A percentile compares a stretch with the other conserved stretches of the same genome.
Conservation (phyloP, 1,139 yeast species). For the Debaryomyces psychrophilus region DNA sequence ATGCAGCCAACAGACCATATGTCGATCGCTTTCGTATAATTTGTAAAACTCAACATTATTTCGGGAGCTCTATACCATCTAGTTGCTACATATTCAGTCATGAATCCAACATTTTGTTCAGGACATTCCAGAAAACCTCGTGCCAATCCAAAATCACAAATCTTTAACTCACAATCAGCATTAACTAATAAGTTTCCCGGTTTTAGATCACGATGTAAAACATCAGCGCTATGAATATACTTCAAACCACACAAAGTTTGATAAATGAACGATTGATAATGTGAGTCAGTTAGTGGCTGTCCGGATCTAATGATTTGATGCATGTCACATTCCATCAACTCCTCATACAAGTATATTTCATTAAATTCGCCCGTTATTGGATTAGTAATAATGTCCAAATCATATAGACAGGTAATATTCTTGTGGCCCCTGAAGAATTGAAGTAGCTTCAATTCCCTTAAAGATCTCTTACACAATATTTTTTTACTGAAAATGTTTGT, state of each 20-base stretch:
- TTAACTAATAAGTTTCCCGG: conserved; percentile 87
- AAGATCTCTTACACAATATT: conserved; percentile 84
- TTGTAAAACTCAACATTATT: conserved; percentile 89
- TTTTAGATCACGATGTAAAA: conserved; percentile 82
- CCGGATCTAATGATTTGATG: conserved; percentile 94
- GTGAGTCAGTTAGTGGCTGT: conserved; percentile 93
- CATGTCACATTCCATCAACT: conserved; percentile 97
- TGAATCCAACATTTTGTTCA: conserved; percentile 79
- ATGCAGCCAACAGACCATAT: conserved; percentile 98
- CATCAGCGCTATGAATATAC: conserved; percentile 84
- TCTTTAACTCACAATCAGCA: conserved; percentile 89
- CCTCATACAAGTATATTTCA: conserved; percentile 91
- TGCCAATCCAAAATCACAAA: conserved; percentile 90
- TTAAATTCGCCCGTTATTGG: conserved; percentile 71
- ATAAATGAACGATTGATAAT: conserved; percentile 88
- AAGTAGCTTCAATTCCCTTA: conserved; percentile 83
- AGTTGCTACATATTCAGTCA: conserved; percentile 98
- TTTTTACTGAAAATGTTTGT: conserved; percentile 89
- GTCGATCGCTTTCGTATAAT: conserved; percentile 94
- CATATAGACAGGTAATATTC: conserved; percentile 91
- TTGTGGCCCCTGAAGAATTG: conserved; percentile 92
- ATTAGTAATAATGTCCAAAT: conserved; percentile 87
- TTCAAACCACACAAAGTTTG: conserved; percentile 93
- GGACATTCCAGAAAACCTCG: conserved; percentile 58
- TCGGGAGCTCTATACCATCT: conserved; percentile 98